A percentile compares a stretch with the other conserved stretches of the same genome.
Conservation (phyloP, 495 filamentous ascomycete genomes). For the Diplogelasinospora grovesii region DNA sequence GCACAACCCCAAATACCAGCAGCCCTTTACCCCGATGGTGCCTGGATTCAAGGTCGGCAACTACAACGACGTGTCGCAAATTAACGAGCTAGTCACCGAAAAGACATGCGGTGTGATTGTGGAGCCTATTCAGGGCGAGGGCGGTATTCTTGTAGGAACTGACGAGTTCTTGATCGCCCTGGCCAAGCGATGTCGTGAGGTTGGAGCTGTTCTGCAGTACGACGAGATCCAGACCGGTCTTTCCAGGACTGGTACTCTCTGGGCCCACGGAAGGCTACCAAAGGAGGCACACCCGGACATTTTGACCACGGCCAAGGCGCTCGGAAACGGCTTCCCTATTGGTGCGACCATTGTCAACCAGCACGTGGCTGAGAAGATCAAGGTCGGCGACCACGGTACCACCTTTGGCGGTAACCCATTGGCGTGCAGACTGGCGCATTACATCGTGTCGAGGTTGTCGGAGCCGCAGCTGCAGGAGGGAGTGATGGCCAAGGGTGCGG, state of each 20-base stretch:
- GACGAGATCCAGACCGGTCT: constrained; percentile 97
- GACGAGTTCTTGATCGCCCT: constrained; percentile 75
- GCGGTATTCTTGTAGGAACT: constrained; percentile 78
- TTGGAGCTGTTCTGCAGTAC: constrained; percentile 83
- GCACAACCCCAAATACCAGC: constrained; percentile 97
- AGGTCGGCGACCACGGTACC: constrained; percentile 90
- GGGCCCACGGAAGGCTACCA: constrained; percentile 75
- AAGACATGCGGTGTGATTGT: constrained; percentile 92
- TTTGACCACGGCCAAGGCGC: constrained; percentile 87
- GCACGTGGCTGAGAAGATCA: constrained; percentile 72
- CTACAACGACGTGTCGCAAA: constrained; percentile 70
- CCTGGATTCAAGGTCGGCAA: constrained; percentile 84
- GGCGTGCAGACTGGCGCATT: constrained; percentile 73
- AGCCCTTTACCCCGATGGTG: constrained; percentile 89
- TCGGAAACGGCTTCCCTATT: constrained; percentile 94
- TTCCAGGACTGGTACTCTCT: constrained; percentile 75
- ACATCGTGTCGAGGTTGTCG: constrained; percentile 70
- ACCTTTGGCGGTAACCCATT: constrained; percentile 96
- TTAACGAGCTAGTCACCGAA: constrained; percentile 67
- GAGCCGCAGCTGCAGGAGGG: constrained; percentile 54
- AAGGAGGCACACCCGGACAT: constrained; percentile 86
- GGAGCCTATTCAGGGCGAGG: constrained; percentile 97
- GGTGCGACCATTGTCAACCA: constrained; percentile 82
- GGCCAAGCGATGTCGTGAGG: constrained; percentile 72
- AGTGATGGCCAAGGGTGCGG: constrained; percentile 56